Percentiles rank a stretch among this genome's conserved stretches.
These are phyloP conservation scores for Salvia splendens DNA, from an alignment of 257 asterid species.

Conservation along the genomic window DNA sequence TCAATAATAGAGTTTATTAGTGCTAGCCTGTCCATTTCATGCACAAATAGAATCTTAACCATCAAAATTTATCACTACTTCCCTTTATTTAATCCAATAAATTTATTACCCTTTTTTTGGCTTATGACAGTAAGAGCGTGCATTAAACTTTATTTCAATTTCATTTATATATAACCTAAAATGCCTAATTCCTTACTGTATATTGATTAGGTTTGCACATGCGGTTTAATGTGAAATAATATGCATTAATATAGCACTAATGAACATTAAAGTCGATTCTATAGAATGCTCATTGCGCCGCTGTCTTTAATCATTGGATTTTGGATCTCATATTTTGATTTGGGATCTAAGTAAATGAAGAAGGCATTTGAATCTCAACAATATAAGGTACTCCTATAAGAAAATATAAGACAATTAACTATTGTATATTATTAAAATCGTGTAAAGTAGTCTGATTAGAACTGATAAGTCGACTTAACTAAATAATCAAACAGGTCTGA, in stretches of 20 bases:
- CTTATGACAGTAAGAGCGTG: background rate
- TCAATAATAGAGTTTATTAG: constrained; percentile 12
- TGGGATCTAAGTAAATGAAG: background rate
- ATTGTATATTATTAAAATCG: background rate
- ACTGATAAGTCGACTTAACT: too few species aligned
- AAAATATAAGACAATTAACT: background rate
- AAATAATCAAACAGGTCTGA: background rate
- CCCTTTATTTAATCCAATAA: background rate
- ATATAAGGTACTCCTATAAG: background rate
- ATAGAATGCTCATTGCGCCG: background rate
- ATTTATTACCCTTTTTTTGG: too few species aligned
- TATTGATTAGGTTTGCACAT: background rate
- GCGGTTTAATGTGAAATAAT: background rate
- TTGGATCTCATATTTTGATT: background rate
- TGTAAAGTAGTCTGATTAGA: too few species aligned
- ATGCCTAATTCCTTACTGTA: background rate
- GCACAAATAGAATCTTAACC: constrained; percentile 1
- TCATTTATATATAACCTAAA: background rate
- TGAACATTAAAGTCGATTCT: background rate
- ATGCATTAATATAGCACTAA: background rate
- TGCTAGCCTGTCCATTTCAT: constrained; percentile 23
- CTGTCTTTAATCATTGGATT: background rate
- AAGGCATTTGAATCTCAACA: background rate
- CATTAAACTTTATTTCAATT: background rate
- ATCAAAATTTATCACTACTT: background rate